A percentile compares a stretch with the other conserved stretches of the same genome.
phyloP scores from a whole-genome alignment of 2,329 filamentous ascomycete genomes.

The Ploettnerulaceae sp. region DNA sequence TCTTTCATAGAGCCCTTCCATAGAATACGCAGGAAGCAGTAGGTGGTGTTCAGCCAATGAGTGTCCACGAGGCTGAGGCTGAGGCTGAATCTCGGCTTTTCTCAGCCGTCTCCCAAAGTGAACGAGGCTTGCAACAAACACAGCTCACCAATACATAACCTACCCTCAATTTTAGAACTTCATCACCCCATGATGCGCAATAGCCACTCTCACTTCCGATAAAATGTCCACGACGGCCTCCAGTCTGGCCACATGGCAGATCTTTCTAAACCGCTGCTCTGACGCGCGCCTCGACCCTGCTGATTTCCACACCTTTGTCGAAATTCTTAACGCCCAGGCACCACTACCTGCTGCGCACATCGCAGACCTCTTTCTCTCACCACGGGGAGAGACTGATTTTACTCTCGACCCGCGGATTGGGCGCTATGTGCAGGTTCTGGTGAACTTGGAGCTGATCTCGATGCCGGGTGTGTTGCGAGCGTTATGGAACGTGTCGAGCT shows the following conservation, averaged over 20 bases:
- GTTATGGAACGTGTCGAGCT: conserved; percentile 49
- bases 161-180: no score
- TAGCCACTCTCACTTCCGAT: no score
- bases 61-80: no score
- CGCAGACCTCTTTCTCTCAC: conserved; percentile 55
- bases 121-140: no score
- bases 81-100: no score
- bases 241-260: conserved; percentile 14
- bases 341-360: conserved; percentile 48
- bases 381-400: conserved; percentile 40
- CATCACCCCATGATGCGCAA: no score
- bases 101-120: no score
- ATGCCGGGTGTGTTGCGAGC: conserved; percentile 50
- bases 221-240: conserved; percentile 17
- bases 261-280: conserved; percentile 48
- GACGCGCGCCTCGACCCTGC: conserved; percentile 47
- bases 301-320: conserved; percentile 48
- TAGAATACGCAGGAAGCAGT: no score
- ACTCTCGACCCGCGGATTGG: conserved; percentile 55
- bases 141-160: no score
- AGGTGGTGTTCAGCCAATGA: no score
- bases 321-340: conserved; percentile 45
- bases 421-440: conserved; percentile 54
- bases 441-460: conserved; percentile 47
- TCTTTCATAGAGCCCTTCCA: no score